Evolutionary conservation across 108 stramenopile genomes (phyloP).

Genomic region (Pseudonitzschia pungens): DNA sequence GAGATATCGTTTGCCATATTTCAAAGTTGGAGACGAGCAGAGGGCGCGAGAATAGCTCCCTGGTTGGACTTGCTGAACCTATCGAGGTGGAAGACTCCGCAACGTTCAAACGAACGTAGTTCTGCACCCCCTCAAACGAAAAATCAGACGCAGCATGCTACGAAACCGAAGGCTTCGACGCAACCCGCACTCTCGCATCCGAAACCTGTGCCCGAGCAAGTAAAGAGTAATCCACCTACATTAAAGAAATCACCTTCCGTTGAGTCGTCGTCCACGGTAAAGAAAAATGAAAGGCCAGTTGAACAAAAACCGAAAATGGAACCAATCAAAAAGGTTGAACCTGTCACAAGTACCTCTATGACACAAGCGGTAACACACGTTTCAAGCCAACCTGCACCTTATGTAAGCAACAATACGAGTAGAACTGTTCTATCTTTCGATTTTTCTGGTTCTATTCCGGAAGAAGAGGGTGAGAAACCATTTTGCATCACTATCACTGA

Average conservation of each 20-base stretch:
- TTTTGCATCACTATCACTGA: slow-evolving; percentile 80
- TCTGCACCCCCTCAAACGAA: neutral
- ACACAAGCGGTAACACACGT: slow-evolving; percentile 5
- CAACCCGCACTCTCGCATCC: neutral
- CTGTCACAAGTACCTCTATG: neutral
- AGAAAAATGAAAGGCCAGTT: slow-evolving; percentile 11
- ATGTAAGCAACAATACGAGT: slow-evolving; percentile 40
- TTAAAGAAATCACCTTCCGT: slow-evolving; percentile 7
- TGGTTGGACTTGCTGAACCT: slow-evolving; percentile 87
- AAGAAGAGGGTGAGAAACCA: slow-evolving; percentile 29
- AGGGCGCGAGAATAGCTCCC: slow-evolving; percentile 73
- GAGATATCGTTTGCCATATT: slow-evolving; percentile 60
- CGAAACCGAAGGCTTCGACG: slow-evolving; percentile 2
- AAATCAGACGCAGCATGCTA: slow-evolving; percentile 18
- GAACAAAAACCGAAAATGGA: slow-evolving; percentile 8
- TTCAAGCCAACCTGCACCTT: slow-evolving; percentile 39
- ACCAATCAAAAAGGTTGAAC: slow-evolving; percentile 16
- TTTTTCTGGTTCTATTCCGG: slow-evolving; percentile 53
- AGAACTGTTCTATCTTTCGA: slow-evolving; percentile 78
- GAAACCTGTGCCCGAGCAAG: slow-evolving; percentile 6
- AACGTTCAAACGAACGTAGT: slow-evolving; percentile 18
- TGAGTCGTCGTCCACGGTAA: neutral
- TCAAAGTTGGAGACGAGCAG: slow-evolving; percentile 79
- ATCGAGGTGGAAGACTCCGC: slow-evolving; percentile 66
- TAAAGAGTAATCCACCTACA: neutral